Evolutionary conservation across 208 protist genomes (phyloP), one percentile per base, ranked within the genome.

Genomic region (Trypanosoma cruzi): DNA sequence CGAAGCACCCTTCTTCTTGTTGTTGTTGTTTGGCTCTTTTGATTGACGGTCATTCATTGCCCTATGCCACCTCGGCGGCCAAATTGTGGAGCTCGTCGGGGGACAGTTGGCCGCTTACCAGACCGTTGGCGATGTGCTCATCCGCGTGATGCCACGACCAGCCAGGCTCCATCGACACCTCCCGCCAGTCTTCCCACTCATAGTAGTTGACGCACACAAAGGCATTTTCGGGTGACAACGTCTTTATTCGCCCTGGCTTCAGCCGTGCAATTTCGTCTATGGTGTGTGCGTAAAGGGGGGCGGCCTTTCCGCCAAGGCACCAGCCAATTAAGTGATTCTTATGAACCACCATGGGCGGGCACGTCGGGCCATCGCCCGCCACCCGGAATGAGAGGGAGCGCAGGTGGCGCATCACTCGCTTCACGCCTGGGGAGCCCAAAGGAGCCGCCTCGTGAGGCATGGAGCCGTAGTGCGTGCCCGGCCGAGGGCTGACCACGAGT

Each of bases 121-220:
- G 62, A 16, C 60, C 64, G 29, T 81, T 74, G 1, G 86, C 44
- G 0, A 84, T 50, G 10, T 65, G 67, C 49, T 85, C 85, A 28
- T 80, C 75, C 13, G 65, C 82, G 16, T 50, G 29, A 59, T 85
- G 81, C 68, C 82, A 57, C 53, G 80, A 73, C 83, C 85, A 92
- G 13, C 84, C 89, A 1, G 89, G 89, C 71, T 94, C 89, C 42
- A 73, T 64, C 20, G 80, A 53, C 20, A 86, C 77, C 65, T 94
- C 85, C 5, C 77, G 78, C 85, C 84, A 92, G 77, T 83, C 85
- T 62, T 92, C 89, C 89, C 89, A 94, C 73, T 94, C 84, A n/a
- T 68, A 82, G 71, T 85, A 85, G 4, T 69, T 71, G 28, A 7
- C 24, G 34, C 69, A 77, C n/a, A 94, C 26, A 29, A 92, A 62